These are phyloP conservation scores for Naematelia aurantialba DNA, from an alignment of 768 basidiomycete genomes.

Conservation along the genomic window DNA sequence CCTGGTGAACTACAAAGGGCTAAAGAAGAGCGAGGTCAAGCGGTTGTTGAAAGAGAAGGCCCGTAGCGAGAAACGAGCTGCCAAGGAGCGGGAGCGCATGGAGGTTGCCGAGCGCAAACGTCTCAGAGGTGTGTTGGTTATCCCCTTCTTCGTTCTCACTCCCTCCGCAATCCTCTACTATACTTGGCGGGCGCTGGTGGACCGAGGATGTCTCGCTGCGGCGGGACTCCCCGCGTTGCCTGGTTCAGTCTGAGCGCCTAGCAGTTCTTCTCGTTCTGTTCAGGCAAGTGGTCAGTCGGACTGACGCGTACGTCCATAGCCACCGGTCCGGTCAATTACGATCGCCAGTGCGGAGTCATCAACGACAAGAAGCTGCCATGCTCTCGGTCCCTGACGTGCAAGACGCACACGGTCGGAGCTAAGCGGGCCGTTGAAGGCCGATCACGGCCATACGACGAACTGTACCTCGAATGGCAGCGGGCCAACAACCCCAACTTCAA, in stretches of 20 bases:
- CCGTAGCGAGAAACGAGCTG: constrained; percentile 61
- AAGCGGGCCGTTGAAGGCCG: constrained; percentile 89
- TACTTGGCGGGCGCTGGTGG: constrained; percentile 4
- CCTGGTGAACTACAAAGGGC: constrained; percentile 18
- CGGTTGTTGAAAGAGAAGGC: constrained; percentile 69
- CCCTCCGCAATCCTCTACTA: no score
- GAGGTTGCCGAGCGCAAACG: constrained; percentile 57
- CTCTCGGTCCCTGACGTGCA: constrained; percentile 92
- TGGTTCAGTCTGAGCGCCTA: no score
- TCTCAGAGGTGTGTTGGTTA: constrained; percentile 56
- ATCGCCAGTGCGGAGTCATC: constrained; percentile 93
- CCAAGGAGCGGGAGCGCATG: constrained; percentile 68
- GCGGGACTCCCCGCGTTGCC: no score
- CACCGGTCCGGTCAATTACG: constrained; percentile 72
- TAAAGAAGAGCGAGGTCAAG: constrained; percentile 59
- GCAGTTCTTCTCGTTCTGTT: no score
- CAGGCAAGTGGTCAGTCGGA: no score
- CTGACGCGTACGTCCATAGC: constrained; percentile 12
- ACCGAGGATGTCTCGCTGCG: no score
- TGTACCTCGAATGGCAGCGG: constrained; percentile 75
- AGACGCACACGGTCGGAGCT: constrained; percentile 94
- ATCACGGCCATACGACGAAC: constrained; percentile 74
- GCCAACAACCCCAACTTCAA: constrained; percentile 46
- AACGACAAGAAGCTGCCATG: constrained; percentile 91
- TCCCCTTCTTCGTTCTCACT: background rate